phyloP scores from a whole-genome alignment of 1,284 basidiomycete genomes.

The Ceratobasidium sp. region DNA sequence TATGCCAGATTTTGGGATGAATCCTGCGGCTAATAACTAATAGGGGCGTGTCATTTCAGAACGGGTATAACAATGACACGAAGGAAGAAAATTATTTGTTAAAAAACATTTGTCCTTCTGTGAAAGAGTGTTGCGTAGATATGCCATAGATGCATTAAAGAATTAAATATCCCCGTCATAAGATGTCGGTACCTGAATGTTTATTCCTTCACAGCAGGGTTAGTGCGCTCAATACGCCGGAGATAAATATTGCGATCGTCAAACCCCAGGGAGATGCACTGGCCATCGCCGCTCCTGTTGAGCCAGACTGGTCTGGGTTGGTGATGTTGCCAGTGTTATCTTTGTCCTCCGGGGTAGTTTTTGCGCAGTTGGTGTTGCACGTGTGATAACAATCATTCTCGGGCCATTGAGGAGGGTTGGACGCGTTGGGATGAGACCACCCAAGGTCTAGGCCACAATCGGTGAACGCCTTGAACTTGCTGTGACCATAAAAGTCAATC shows the following conservation, averaged over 20 bases:
- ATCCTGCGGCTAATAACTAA: background rate
- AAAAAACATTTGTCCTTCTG: background rate
- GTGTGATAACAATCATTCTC: conserved; percentile 41
- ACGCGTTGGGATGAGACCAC: conserved; percentile 38
- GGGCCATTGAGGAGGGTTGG: conserved; percentile 39
- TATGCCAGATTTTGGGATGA: background rate
- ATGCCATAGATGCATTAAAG: background rate
- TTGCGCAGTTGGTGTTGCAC: conserved; percentile 35
- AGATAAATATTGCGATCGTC: background rate
- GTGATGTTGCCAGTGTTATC: background rate
- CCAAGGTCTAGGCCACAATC: conserved; percentile 41
- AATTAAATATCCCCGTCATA: background rate
- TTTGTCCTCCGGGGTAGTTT: background rate
- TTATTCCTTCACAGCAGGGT: background rate
- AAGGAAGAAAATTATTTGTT: background rate
- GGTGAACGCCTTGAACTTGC: conserved; percentile 40
- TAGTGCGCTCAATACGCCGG: background rate
- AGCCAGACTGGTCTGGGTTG: background rate
- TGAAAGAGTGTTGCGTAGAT: background rate
- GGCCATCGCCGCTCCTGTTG: background rate
- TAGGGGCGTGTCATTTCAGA: background rate
- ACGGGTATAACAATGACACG: background rate
- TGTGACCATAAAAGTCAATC: conserved; percentile 39
- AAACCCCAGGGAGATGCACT: background rate
- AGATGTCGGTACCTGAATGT: background rate